Percentiles rank a stretch among this genome's conserved stretches.
phyloP scores from a whole-genome alignment of 495 filamentous ascomycete species.

The Tuber melanosporum region DNA sequence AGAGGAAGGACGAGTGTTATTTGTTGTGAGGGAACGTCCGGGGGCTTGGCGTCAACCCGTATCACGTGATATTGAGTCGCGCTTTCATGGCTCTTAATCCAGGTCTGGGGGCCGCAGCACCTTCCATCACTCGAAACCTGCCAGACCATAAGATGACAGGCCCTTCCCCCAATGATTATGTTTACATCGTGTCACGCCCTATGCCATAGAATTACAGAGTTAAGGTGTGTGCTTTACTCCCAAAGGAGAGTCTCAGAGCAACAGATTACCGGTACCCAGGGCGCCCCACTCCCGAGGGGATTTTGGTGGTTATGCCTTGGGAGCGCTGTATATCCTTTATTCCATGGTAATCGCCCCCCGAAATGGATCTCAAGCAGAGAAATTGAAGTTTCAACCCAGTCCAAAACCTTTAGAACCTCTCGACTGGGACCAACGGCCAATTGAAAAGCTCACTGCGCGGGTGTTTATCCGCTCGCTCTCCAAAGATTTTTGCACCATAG shows the following conservation, averaged over 20 bases:
- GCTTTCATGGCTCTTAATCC: neutral
- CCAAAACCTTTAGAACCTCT: too few species aligned
- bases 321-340: neutral
- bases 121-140: neutral
- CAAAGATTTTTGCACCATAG: neutral
- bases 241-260: neutral
- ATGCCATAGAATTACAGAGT: neutral
- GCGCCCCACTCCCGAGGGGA: neutral
- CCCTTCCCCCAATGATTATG: neutral
- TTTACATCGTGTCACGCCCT: neutral
- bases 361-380: too few species aligned
- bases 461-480: too few species aligned
- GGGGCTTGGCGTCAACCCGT: constrained; percentile 14
- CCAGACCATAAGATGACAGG: neutral
- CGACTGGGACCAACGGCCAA: too few species aligned
- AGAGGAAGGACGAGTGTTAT: constrained; percentile 35
- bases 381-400: too few species aligned
- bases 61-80: constrained; percentile 20
- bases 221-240: neutral
- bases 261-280: too few species aligned
- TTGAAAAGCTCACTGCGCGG: too few species aligned
- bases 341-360: neutral
- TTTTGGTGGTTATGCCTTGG: neutral
- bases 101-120: neutral
- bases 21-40: constrained; percentile 30